Conservation (phyloP, 202 grass and related monocot genomes). For the Hordeum pubiflorum region DNA sequence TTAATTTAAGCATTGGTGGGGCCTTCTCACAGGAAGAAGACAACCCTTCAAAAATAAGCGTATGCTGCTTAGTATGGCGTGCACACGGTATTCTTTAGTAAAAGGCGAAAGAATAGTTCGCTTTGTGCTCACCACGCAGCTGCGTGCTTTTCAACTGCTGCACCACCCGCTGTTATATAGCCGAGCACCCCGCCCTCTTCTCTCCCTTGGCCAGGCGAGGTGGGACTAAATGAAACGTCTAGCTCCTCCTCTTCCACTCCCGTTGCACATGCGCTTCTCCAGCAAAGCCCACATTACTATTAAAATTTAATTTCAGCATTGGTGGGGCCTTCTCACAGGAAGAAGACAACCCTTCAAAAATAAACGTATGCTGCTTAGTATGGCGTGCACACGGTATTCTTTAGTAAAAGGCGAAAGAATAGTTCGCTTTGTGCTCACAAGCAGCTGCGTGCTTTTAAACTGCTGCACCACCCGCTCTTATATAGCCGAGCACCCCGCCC, state of each 20-base stretch:
- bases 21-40: not conserved
- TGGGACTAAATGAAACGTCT: no score
- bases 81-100: constrained; percentile 83
- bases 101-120: constrained; percentile 89
- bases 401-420: constrained; percentile 93
- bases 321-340: not conserved
- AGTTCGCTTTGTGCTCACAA: constrained; percentile 68
- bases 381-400: constrained; percentile 60
- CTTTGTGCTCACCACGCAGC: constrained; percentile 63
- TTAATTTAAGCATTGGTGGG: not conserved
- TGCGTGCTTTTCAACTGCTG: not conserved
- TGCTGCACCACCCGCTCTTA: no score
- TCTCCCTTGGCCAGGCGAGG: no score
- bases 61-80: constrained; percentile 36
- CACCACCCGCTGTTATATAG: no score
- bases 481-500: no score
- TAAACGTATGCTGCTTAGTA: constrained; percentile 30
- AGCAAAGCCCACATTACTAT: no score
- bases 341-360: constrained; percentile 35
- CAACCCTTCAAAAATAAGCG: constrained; percentile 41
- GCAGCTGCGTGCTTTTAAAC: constrained; percentile 31
- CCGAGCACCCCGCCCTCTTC: no score
- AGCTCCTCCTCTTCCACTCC: no score
- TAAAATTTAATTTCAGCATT: not conserved
- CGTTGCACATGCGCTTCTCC: no score